These are phyloP conservation scores for Aspergillus sp. DNA, from an alignment of 2,329 filamentous ascomycete species.

Conservation along the genomic window DNA sequence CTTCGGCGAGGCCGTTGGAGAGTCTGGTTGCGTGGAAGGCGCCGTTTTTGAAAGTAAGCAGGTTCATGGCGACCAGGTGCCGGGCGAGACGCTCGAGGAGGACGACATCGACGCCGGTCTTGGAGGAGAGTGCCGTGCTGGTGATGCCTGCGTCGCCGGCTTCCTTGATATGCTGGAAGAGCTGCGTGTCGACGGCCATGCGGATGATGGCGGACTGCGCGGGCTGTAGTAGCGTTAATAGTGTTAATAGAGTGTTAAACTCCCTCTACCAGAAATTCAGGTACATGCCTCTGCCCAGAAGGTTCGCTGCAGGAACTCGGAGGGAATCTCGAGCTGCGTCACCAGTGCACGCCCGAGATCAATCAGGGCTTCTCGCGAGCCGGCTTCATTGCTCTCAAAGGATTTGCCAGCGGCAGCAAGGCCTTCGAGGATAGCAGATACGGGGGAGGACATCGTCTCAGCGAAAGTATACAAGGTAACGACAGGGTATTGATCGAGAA, in stretches of 20 bases:
- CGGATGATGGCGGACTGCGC: constrained; percentile 39
- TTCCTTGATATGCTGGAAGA: constrained; percentile 36
- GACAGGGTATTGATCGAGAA: too few species aligned
- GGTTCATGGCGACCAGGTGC: constrained; percentile 42
- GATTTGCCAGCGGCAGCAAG: constrained; percentile 27
- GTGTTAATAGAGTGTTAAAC: not conserved
- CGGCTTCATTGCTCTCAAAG: constrained; percentile 33
- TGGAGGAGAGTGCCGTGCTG: constrained; percentile 26
- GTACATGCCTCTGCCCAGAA: constrained; percentile 41
- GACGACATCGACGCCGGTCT: constrained; percentile 28
- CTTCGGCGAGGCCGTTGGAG: constrained; percentile 35
- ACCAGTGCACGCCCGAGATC: constrained; percentile 37
- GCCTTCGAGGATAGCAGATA: constrained; percentile 13
- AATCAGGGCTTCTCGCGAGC: constrained; percentile 39
- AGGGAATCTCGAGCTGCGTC: constrained; percentile 38
- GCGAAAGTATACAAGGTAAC: too few species aligned
- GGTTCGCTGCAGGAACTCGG: constrained; percentile 34
- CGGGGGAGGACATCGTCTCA: not conserved
- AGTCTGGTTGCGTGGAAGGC: constrained; percentile 30
- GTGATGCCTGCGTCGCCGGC: constrained; percentile 26
- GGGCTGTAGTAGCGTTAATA: constrained; percentile 10
- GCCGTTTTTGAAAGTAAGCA: constrained; percentile 26
- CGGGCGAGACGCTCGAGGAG: constrained; percentile 35
- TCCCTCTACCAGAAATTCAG: not conserved
- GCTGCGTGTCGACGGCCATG: constrained; percentile 35